These are phyloP conservation scores for Geum urbanum DNA, from an alignment of 306 rosid species.

Conservation along the genomic window DNA sequence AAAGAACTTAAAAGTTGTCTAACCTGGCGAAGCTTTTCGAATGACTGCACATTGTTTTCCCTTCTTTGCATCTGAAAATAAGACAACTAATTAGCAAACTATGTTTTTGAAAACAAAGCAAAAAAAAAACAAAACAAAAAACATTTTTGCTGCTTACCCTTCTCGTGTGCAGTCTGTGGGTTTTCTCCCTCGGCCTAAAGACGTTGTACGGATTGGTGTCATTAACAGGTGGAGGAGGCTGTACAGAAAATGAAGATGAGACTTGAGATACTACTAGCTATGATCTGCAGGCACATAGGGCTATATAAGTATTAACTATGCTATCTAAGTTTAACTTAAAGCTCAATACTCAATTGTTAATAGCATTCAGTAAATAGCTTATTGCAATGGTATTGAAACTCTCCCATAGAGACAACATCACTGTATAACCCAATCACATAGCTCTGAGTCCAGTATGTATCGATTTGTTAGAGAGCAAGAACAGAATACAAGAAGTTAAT, in stretches of 20 bases:
- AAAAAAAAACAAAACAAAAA: conserved; percentile 16
- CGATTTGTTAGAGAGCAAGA: not conserved
- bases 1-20: conserved; percentile 4
- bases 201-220: conserved; percentile 99
- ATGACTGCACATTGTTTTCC: conserved; percentile 95
- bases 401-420: not conserved
- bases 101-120: conserved; percentile 7
- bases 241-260: conserved; percentile 34
- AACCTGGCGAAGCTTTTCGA: conserved; percentile 99
- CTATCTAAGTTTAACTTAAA: not conserved
- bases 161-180: conserved; percentile 97
- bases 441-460: not conserved
- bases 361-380: not conserved
- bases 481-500: not conserved
- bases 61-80: conserved; percentile 85
- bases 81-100: conserved; percentile 10
- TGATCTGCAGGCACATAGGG: not conserved
- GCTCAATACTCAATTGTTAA: not conserved
- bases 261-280: conserved; percentile 25
- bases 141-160: conserved; percentile 54
- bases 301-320: not conserved
- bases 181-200: conserved; percentile 97
- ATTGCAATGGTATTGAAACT: not conserved
- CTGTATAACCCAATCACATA: not conserved
- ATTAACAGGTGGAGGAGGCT: conserved; percentile 98